Conservation (phyloP, 306 rosid genomes). For the Cicer bijugum region DNA sequence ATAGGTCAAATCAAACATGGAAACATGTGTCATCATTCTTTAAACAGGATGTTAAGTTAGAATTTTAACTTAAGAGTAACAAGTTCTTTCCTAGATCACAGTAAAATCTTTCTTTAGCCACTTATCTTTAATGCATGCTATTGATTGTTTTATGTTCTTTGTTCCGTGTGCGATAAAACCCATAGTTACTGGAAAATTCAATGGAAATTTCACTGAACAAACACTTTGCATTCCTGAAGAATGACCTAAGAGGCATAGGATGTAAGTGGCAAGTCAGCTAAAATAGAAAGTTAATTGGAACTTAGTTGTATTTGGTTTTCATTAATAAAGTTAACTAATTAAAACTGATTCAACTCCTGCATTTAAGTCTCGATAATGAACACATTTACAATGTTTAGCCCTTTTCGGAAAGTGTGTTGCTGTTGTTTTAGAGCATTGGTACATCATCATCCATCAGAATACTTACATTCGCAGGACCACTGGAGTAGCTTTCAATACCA, state of each 20-base stretch:
- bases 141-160: neutral
- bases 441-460: conserved; percentile 2
- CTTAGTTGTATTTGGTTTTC: neutral
- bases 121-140: neutral
- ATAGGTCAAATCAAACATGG: neutral
- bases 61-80: conserved; percentile 1
- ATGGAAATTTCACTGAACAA: neutral
- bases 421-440: neutral
- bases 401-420: neutral
- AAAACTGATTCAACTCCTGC: conserved; percentile 10
- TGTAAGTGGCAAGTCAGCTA: neutral
- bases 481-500: conserved; percentile 10
- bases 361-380: neutral
- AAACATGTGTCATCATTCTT: neutral
- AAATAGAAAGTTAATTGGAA: neutral
- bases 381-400: neutral
- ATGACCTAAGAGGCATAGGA: neutral
- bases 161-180: neutral
- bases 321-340: neutral
- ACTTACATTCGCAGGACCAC: conserved; percentile 33
- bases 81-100: neutral
- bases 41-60: neutral
- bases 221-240: neutral
- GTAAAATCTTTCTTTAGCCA: neutral
- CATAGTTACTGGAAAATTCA: conserved; percentile 7